Conservation (phyloP, 2,329 filamentous ascomycete genomes). For the Aspergillus vadensis region DNA sequence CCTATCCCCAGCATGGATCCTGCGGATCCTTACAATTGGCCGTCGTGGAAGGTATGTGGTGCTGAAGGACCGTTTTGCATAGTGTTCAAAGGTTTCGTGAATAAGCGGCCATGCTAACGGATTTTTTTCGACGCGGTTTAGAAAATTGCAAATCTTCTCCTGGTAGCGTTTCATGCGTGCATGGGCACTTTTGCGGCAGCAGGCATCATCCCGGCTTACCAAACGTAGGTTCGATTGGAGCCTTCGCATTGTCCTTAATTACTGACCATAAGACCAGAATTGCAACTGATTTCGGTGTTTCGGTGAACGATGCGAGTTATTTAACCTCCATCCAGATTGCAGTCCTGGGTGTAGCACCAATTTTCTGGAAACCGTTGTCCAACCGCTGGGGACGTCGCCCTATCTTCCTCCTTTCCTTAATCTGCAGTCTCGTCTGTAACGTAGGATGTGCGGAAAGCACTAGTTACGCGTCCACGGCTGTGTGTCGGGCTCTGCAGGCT, state of each 20-base stretch:
- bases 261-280: conserved; percentile 38
- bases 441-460: conserved; percentile 56
- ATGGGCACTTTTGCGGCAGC: conserved; percentile 61
- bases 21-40: conserved; percentile 61
- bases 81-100: not conserved
- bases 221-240: conserved; percentile 22
- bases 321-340: conserved; percentile 58
- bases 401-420: conserved; percentile 56
- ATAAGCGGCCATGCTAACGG: conserved; percentile 1
- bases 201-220: conserved; percentile 58
- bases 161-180: conserved; percentile 61
- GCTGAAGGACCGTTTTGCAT: not conserved
- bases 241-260: not conserved
- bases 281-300: conserved; percentile 51
- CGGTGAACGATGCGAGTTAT: conserved; percentile 54
- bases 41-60: conserved; percentile 51
- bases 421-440: conserved; percentile 55
- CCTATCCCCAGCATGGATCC: conserved; percentile 55
- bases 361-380: conserved; percentile 60
- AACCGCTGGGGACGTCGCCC: conserved; percentile 57
- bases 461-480: conserved; percentile 53
- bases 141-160: conserved; percentile 57
- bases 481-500: conserved; percentile 55
- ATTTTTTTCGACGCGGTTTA: conserved; percentile 23
- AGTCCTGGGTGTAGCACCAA: conserved; percentile 54